A percentile compares a stretch with the other conserved stretches of the same genome.
Conservation (phyloP, 805 yeast species). For the Pichia nanzhaoensis region DNA sequence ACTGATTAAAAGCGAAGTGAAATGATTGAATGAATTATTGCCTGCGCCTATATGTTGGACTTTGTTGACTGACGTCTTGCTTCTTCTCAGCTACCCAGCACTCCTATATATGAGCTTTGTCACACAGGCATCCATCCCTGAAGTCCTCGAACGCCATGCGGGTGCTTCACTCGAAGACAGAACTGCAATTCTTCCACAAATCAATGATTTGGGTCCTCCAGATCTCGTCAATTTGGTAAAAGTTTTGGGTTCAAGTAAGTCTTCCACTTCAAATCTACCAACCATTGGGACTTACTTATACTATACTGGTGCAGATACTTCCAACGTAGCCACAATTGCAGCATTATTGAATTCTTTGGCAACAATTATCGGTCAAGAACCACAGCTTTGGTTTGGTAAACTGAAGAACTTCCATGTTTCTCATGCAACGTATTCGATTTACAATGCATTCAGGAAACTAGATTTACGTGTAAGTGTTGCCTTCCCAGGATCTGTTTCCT, state of each 20-base stretch:
- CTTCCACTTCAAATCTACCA: constrained; percentile 15
- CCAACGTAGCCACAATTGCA: constrained; percentile 71
- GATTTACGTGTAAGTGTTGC: constrained; percentile 70
- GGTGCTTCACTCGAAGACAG: constrained; percentile 55
- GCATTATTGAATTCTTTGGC: constrained; percentile 66
- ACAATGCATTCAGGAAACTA: constrained; percentile 52
- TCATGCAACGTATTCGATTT: constrained; percentile 63
- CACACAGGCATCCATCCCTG: constrained; percentile 60
- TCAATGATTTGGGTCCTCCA: constrained; percentile 68
- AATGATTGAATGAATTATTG: too few species aligned
- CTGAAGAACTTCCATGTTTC: constrained; percentile 62
- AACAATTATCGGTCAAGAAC: constrained; percentile 50
- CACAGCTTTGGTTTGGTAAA: constrained; percentile 79
- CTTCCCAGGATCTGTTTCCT: constrained; percentile 68
- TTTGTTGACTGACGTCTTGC: too few species aligned
- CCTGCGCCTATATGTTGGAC: too few species aligned
- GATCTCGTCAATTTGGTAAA: constrained; percentile 50
- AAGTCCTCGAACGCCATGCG: constrained; percentile 48
- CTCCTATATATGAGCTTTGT: constrained; percentile 20
- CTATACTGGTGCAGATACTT: constrained; percentile 69
- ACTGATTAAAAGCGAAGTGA: too few species aligned
- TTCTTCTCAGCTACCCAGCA: too few species aligned
- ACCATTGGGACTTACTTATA: constrained; percentile 68
- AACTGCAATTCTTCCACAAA: constrained; percentile 49
- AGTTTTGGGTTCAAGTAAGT: constrained; percentile 24